These are phyloP conservation scores for Aspergillus ochraceoroseus DNA, from an alignment of 2,329 filamentous ascomycete genomes.

Conservation along the genomic window DNA sequence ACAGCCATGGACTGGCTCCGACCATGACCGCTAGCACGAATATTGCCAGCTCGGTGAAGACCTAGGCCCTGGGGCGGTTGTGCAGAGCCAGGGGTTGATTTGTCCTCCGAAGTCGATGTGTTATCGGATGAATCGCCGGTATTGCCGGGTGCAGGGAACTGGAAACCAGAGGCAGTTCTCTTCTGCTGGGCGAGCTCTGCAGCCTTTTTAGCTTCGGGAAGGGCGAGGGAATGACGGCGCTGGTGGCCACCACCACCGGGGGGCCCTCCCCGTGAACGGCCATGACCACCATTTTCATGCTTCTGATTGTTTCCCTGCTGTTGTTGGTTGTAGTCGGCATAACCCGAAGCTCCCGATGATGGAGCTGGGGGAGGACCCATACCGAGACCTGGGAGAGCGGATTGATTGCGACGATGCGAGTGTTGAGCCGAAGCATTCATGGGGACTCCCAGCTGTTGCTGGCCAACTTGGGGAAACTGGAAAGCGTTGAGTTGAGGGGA, in stretches of 20 bases:
- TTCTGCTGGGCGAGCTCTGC: constrained; percentile 96
- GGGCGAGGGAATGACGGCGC: constrained; percentile 85
- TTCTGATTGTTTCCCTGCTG: constrained; percentile 58
- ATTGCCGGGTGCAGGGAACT: constrained; percentile 76
- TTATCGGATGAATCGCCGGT: constrained; percentile 51
- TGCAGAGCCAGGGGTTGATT: constrained; percentile 37
- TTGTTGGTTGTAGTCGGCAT: constrained; percentile 72
- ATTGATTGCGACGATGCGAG: constrained; percentile 96
- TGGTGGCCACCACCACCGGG: constrained; percentile 72
- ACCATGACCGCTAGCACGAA: constrained; percentile 68
- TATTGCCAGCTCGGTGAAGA: constrained; percentile 70
- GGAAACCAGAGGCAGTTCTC: constrained; percentile 86
- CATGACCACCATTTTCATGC: constrained; percentile 63
- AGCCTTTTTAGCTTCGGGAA: constrained; percentile 95
- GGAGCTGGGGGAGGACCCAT: constrained; percentile 90
- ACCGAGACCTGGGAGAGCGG: constrained; percentile 85
- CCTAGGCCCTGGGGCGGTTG: constrained; percentile 58
- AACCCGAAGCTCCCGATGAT: constrained; percentile 79
- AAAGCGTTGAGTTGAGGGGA: constrained; percentile 72
- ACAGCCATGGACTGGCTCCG: constrained; percentile 50
- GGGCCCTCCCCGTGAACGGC: constrained; percentile 69
- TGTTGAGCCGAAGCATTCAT: constrained; percentile 74
- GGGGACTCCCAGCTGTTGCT: constrained; percentile 64
- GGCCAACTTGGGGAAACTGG: constrained; percentile 78
- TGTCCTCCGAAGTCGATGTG: constrained; percentile 53